Conservation (phyloP, 164 flowering plant species). For the Nelumbo lutea region DNA sequence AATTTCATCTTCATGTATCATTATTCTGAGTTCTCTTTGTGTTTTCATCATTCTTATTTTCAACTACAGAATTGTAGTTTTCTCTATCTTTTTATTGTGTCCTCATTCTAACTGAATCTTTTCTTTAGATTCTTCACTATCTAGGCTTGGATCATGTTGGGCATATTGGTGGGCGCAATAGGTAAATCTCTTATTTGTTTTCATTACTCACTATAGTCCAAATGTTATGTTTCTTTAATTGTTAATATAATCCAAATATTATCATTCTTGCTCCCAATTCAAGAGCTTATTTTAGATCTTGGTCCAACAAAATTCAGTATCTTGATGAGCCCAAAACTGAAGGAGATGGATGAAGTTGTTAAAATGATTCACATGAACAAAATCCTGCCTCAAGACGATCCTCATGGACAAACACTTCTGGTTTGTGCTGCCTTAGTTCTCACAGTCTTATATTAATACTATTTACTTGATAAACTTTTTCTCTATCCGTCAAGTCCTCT, state of each 20-base stretch:
- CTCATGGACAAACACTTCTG: constrained; percentile 58
- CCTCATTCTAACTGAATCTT: constrained; percentile 11
- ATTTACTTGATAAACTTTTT: not conserved
- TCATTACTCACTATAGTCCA: not conserved
- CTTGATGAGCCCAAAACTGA: constrained; percentile 76
- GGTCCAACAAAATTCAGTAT: constrained; percentile 34
- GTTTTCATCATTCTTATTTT: no score
- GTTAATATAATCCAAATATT: no score
- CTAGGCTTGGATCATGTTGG: constrained; percentile 99
- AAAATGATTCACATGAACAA: constrained; percentile 51
- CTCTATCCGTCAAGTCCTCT: not conserved
- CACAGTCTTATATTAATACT: constrained; percentile 6
- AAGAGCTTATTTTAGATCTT: constrained; percentile 5
- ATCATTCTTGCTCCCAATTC: not conserved
- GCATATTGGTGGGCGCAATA: constrained; percentile 87
- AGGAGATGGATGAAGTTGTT: constrained; percentile 91
- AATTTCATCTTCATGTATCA: not conserved
- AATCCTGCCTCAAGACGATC: constrained; percentile 20
- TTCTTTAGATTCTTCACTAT: constrained; percentile 90
- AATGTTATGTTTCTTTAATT: not conserved
- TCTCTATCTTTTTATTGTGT: not conserved
- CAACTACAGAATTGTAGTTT: no score
- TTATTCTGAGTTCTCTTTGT: not conserved
- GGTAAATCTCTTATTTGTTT: constrained; percentile 37
- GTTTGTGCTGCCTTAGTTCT: constrained; percentile 44